Base-by-base conservation (phyloP, 257 asterid genomes). In the Scutellaria galericulata region DNA sequence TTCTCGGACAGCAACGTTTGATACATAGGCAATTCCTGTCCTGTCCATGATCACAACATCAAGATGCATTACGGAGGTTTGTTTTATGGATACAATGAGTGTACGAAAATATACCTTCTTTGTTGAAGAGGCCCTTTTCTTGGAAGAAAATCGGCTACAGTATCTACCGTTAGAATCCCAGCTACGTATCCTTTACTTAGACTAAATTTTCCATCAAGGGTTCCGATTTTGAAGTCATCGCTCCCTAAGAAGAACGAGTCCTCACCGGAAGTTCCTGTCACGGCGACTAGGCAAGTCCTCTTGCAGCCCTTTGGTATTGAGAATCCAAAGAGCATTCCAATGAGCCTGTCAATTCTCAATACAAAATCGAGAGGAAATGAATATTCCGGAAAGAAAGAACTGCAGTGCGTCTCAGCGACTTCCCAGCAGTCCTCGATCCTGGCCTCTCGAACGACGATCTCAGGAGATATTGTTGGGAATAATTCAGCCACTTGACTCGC, bases 371-470 rank as follows among this genome's bases (percentile, higher is more conserved):
- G 82, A 68, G 96, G 98, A 73, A 94, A 94, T n/a, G 97, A 78
- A 74, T 84, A 90, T 35, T 80, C 87, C 0, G 98, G 99, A 80
- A 88, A 94, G 93, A 94, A 94, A 52, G 92, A 83, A 76, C 95
- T 94, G 84, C 97, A 94, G 80, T 91, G 97, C 4, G 97, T 94
- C 82, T 94, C 99, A 5, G 93, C 96, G 10, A 94, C 95, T 86
- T 91, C 97, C 99, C 99, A 94, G 82, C 90, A 91, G 84, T 94
- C 99, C 75, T 94, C 99, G 73, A 89, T 73, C 81, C 95, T 87
- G 39, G 96, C 99, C 78, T 94, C 96, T 65, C 97, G 91, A 61
- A 94, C 90, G 13, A 87, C 83, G 24, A 94, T 77, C 54, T 88
- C 97, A 0, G 97, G 97, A 13, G 93, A 89, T 58, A 81, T 22